Conservation (phyloP, 176 grass and related monocot genomes). For the Microstegium vimineum region DNA sequence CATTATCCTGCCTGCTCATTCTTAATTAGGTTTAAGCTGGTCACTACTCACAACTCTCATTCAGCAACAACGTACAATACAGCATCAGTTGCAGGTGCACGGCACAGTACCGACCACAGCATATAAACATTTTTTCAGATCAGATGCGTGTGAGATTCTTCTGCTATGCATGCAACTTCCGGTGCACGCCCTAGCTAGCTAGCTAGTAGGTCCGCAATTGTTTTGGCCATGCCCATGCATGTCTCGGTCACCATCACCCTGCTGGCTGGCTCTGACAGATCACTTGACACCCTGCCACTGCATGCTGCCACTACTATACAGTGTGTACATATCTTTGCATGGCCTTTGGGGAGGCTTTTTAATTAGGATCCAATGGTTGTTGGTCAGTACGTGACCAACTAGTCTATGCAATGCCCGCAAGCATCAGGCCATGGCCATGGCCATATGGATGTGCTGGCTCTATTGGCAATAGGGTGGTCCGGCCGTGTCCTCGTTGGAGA, state of each 20-base stretch:
- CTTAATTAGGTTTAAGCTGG: conserved; percentile 15
- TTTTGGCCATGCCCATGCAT: not conserved
- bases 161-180: not conserved
- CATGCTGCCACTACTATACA: not conserved
- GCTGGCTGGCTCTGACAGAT: not conserved
- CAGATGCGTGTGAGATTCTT: not conserved
- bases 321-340: conserved; percentile 17
- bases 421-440: not conserved
- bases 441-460: not conserved
- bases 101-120: not conserved
- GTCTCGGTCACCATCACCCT: conserved; percentile 1
- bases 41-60: conserved; percentile 1
- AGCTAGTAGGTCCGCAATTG: not conserved
- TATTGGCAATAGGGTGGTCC: conserved; percentile 30
- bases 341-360: conserved; percentile 20
- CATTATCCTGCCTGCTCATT: not conserved
- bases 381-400: conserved; percentile 40
- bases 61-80: not conserved
- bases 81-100: not conserved
- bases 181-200: not conserved
- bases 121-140: conserved; percentile 4
- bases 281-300: conserved; percentile 10
- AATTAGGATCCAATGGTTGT: conserved; percentile 33
- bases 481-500: not conserved
- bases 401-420: conserved; percentile 7